Conservation (phyloP, 768 basidiomycete genomes). For the Gloeostereum incarnatum region DNA sequence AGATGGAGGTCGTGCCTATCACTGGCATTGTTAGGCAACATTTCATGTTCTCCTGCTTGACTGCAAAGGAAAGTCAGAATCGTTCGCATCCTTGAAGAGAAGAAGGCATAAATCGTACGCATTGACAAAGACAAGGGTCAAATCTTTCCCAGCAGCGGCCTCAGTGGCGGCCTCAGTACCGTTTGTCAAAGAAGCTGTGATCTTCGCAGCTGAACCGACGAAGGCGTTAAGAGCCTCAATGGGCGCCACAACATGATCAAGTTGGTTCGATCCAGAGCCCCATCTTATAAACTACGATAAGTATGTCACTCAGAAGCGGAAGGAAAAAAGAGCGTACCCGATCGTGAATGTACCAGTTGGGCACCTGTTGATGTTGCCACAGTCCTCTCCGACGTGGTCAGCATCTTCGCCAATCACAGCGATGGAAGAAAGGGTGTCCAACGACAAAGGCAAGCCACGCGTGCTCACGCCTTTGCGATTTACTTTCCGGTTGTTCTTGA, state of each 20-base stretch:
- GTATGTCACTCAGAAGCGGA: too few relatives aligned
- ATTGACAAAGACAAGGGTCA: constrained; percentile 53
- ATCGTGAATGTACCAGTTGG: constrained; percentile 52
- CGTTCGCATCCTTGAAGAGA: too few relatives aligned
- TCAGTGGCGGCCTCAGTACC: too few relatives aligned
- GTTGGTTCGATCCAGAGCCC: constrained; percentile 40
- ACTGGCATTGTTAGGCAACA: constrained; percentile 48
- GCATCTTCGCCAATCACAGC: constrained; percentile 56
- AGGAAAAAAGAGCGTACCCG: constrained; percentile 38
- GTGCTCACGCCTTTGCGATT: constrained; percentile 24
- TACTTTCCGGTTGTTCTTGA: constrained; percentile 49
- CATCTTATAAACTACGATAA: too few relatives aligned
- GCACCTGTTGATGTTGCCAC: constrained; percentile 42
- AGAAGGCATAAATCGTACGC: constrained; percentile 27
- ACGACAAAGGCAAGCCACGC: constrained; percentile 32
- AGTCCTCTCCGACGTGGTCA: constrained; percentile 35
- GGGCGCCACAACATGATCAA: constrained; percentile 35
- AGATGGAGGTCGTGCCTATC: constrained; percentile 50
- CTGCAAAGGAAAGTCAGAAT: constrained; percentile 37
- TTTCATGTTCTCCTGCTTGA: constrained; percentile 51
- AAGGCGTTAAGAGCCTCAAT: constrained; percentile 33
- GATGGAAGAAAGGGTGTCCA: constrained; percentile 41
- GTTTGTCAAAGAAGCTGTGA: constrained; percentile 33
- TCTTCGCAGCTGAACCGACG: constrained; percentile 24
- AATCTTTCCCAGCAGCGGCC: constrained; percentile 44